phyloP scores from a whole-genome alignment of 768 basidiomycete species.

The Plicaturopsis crispa region DNA sequence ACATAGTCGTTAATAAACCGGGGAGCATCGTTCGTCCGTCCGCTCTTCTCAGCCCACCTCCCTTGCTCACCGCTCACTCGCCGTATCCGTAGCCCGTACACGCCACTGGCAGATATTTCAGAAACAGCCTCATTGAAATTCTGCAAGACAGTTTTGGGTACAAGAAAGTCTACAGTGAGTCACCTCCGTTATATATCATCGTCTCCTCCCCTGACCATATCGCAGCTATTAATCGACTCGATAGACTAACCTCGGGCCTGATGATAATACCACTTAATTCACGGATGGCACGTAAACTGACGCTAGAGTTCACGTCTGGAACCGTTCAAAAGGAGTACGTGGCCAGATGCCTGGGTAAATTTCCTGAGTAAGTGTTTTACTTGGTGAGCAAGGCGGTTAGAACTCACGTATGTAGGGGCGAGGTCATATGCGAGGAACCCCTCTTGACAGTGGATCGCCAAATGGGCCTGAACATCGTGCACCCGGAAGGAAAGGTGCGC shows the following conservation, averaged over 20 bases:
- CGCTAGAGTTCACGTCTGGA: conserved; percentile 76
- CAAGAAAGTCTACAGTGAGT: conserved; percentile 77
- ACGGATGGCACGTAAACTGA: conserved; percentile 59
- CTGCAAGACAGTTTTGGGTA: conserved; percentile 79
- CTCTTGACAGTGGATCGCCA: conserved; percentile 90
- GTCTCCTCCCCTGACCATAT: no score
- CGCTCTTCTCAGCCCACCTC: conserved; percentile 5
- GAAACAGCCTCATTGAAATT: conserved; percentile 84
- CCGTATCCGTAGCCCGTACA: conserved; percentile 68
- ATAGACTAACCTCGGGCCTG: conserved; percentile 89
- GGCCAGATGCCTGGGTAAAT: conserved; percentile 78
- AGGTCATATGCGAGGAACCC: conserved; percentile 79
- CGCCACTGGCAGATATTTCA: conserved; percentile 83
- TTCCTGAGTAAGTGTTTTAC: conserved; percentile 82
- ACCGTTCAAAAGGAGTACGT: conserved; percentile 89
- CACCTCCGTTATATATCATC: no score
- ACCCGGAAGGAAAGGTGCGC: conserved; percentile 86
- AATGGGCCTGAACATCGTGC: conserved; percentile 94
- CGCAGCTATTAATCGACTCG: conserved; percentile 90
- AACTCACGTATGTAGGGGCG: conserved; percentile 40
- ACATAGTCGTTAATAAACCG: conserved; percentile 94
- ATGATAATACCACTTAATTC: conserved; percentile 86
- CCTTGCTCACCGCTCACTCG: conserved; percentile 7
- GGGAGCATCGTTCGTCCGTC: conserved; percentile 80
- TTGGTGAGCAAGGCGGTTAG: neutral